Percentiles rank a stretch among this genome's conserved stretches.
Conservation (phyloP, 768 basidiomycete species). For the Mrakia blollopis region DNA sequence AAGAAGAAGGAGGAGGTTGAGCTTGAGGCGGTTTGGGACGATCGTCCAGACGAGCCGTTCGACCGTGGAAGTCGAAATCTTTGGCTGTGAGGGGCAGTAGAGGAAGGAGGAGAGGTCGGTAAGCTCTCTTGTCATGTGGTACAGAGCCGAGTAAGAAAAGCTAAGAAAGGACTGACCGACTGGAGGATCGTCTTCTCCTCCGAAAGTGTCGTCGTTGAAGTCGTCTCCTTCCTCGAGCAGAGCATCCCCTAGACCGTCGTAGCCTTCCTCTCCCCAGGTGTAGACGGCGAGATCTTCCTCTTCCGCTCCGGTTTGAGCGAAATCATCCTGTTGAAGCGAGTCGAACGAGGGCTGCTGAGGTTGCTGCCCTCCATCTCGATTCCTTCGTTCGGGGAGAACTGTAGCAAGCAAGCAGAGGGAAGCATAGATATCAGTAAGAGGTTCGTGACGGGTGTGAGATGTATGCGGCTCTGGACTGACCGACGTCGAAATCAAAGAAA, state of each 20-base stretch:
- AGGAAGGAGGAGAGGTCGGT: slow-evolving; percentile 7
- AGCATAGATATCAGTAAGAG: background rate
- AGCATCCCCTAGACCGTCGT: slow-evolving; percentile 81
- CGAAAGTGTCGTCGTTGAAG: slow-evolving; percentile 96
- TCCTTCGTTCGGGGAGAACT: slow-evolving; percentile 33
- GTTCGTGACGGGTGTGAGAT: background rate
- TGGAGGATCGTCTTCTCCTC: slow-evolving; percentile 45
- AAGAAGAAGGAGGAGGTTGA: slow-evolving; percentile 26
- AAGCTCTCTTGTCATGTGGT: background rate
- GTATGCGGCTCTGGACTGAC: background rate
- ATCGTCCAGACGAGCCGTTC: slow-evolving; percentile 44
- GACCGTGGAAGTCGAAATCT: slow-evolving; percentile 80
- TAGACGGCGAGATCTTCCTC: slow-evolving; percentile 74
- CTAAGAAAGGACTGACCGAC: slow-evolving; percentile 60
- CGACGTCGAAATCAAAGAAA: slow-evolving; percentile 33
- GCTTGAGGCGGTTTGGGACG: slow-evolving; percentile 13
- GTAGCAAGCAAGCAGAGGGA: background rate
- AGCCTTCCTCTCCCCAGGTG: slow-evolving; percentile 64
- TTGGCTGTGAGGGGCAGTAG: slow-evolving; percentile 63
- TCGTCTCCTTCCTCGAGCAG: slow-evolving; percentile 88
- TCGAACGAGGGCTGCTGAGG: background rate
- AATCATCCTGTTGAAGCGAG: slow-evolving; percentile 3
- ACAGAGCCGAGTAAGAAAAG: too few relatives aligned
- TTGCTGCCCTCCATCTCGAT: slow-evolving; percentile 10
- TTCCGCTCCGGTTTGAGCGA: slow-evolving; percentile 33